Base-by-base conservation (phyloP, 108 stramenopile genomes). In the Fragilariopsis cylindrus region DNA sequence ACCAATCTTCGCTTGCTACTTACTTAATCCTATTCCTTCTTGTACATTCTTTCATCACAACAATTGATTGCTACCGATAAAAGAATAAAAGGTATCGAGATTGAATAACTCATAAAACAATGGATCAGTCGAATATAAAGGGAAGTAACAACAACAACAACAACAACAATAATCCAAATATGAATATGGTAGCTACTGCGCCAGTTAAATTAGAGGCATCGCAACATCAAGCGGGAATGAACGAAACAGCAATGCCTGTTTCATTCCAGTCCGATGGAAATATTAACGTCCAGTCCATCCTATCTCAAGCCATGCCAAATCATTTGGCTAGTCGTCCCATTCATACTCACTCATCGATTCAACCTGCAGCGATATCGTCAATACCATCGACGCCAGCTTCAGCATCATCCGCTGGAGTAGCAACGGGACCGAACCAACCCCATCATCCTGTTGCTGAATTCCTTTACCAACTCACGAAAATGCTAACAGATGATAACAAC, bases 401-500 rank as follows among this genome's bases (percentile, higher is more conserved):
- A 15, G 48, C 48, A 13, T 66, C 65, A 13, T 19, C 48, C n/a
- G 48, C 40, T 30, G 40, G 15, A 39, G 63, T 21, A 41, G 63
- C 43, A 45, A 7, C 45, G n/a, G 67, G 49, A 68, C 21, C 67
- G n/a, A 68, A 68, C 49, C 67, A 68, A 18, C 67, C 62, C 5
- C 62, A 68, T 18, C 67, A 68, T 16, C 67, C 67, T 3, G 67
- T 68, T 7, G 67, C 95, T 5, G 95, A 96, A 71, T 96, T 96
- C 60, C 72, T 96, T 13, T 93, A 92, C 77, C 95, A 96, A 71
- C 80, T 96, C 39, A 93, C 90, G 45, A 96, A 96, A 79, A 96
- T 96, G 95, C 78, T 96, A 30, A 89, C 92, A 53, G 95, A 96
- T 70, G 82, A 92, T 57, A 93, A 96, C 83, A 79, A 69, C 63